Base-by-base conservation (phyloP, 2,329 filamentous ascomycete genomes). In the Lasiodiplodia citricola region DNA sequence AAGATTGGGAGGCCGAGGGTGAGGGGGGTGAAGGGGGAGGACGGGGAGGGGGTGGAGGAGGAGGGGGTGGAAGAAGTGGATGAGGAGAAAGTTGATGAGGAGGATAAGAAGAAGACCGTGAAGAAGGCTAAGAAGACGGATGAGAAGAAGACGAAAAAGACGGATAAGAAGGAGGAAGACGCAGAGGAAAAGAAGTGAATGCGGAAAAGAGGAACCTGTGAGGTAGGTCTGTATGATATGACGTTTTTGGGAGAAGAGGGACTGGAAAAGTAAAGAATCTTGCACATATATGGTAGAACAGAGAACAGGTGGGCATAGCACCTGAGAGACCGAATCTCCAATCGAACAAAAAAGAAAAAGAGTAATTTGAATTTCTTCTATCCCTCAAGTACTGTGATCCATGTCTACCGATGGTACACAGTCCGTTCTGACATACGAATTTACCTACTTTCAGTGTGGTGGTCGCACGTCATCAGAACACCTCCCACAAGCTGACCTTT, bases 401-500 rank as follows among this genome's bases (percentile, higher is more conserved):
- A 28, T 28, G 28, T 28, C 5, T 6, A 28, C 28, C 28, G 28
- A 28, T 28, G 28, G 18, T 6, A 44, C 11, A 16, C 38, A 41
- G 4, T 14, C 38, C 38, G 14, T 4, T 14, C 11, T 41, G 38
- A 18, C 16, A 44, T 18, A 5, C 5, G 14, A 44, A 44, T 16
- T 6, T 6, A 14, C 38, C 18, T 16, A 16, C 38, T 44, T 16
- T 44, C 1, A 1, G 14, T 5, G 13, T 16, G 14, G 13, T 16
- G 14, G 13, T 16, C 16, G 1, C 38, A 44, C 16, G 4, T 16
- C 16, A 47, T 66, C 71, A 85, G 69, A 96, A 99, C 69, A 98
- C 90, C 82, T 97, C 93, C 96, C 96, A 99, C 73, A 99, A 82
- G 76, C 93, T 97, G 71, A 98, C 88, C 78, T 96, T 97, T 21